Evolutionary conservation across 306 rosid species (phyloP).

Genomic region (Dryas drummondii): DNA sequence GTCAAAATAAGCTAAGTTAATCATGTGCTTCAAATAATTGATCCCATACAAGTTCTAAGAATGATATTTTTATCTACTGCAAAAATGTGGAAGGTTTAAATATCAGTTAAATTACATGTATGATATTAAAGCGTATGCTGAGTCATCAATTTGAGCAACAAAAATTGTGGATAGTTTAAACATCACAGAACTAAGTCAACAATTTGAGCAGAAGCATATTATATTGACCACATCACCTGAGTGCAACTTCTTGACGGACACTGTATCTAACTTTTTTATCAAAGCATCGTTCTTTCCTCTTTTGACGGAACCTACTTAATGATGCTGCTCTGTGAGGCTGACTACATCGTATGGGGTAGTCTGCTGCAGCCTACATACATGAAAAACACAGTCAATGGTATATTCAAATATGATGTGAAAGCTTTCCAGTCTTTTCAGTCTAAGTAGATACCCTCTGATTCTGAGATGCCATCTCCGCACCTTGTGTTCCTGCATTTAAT

Average conservation of each 20-base stretch:
- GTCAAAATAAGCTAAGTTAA: not conserved
- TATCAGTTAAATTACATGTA: not conserved
- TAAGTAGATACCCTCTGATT: slow-evolving; percentile 60
- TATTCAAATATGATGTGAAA: not conserved
- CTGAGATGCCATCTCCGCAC: slow-evolving; percentile 43
- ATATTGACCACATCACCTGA: slow-evolving; percentile 45
- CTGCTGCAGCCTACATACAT: slow-evolving; percentile 46
- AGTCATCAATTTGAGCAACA: not conserved
- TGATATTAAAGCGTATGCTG: too few species aligned
- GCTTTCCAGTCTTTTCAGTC: slow-evolving; percentile 14
- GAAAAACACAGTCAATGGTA: slow-evolving; percentile 4
- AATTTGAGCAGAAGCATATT: slow-evolving; percentile 8
- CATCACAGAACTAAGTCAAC: slow-evolving; percentile 1
- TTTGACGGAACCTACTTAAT: slow-evolving; percentile 79
- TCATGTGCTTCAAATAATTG: not conserved
- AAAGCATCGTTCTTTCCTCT: slow-evolving; percentile 86
- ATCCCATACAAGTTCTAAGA: not conserved
- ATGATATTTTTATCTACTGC: not conserved
- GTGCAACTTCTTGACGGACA: slow-evolving; percentile 99
- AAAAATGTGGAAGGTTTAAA: not conserved
- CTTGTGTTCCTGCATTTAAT: slow-evolving; percentile 52
- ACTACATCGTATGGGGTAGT: slow-evolving; percentile 58
- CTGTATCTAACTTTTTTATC: slow-evolving; percentile 94
- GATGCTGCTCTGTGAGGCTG: slow-evolving; percentile 89
- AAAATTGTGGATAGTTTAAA: slow-evolving; percentile 10